phyloP scores from a whole-genome alignment of 2,329 filamentous ascomycete species.

The Metarhizium rileyi region DNA sequence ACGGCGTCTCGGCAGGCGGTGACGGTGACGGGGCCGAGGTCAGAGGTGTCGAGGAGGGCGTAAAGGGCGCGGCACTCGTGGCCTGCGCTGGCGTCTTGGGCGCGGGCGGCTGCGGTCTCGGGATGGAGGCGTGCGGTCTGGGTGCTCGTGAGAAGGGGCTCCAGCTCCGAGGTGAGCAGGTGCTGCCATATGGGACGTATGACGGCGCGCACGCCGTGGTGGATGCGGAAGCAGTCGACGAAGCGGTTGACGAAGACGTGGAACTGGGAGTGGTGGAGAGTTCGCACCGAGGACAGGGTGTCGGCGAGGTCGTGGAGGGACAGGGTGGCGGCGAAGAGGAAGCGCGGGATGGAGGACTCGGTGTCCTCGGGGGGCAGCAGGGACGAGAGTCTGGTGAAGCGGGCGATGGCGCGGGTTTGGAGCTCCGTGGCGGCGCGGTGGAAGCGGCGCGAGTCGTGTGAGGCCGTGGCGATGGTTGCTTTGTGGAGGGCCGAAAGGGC shows the following conservation, averaged over 20 bases:
- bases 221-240: slow-evolving; percentile 30
- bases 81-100: background rate
- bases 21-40: slow-evolving; percentile 17
- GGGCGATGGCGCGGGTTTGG: slow-evolving; percentile 32
- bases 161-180: slow-evolving; percentile 26
- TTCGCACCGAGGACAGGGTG: slow-evolving; percentile 23
- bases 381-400: slow-evolving; percentile 24
- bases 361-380: slow-evolving; percentile 15
- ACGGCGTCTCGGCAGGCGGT: slow-evolving; percentile 21
- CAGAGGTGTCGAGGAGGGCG: slow-evolving; percentile 21
- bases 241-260: slow-evolving; percentile 30
- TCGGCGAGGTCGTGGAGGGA: slow-evolving; percentile 41
- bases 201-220: slow-evolving; percentile 31
- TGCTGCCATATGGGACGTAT: slow-evolving; percentile 24
- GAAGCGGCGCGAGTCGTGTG: slow-evolving; percentile 8
- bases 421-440: slow-evolving; percentile 31
- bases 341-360: slow-evolving; percentile 25
- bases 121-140: slow-evolving; percentile 5
- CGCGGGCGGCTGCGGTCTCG: background rate
- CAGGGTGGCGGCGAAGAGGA: slow-evolving; percentile 34
- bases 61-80: slow-evolving; percentile 17
- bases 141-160: slow-evolving; percentile 15
- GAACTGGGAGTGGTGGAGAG: slow-evolving; percentile 19
- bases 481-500: slow-evolving; percentile 34
- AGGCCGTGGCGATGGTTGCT: slow-evolving; percentile 9